Evolutionary conservation across 139 green algal genomes (phyloP).

Genomic region (Axilococcus clingmanii): DNA sequence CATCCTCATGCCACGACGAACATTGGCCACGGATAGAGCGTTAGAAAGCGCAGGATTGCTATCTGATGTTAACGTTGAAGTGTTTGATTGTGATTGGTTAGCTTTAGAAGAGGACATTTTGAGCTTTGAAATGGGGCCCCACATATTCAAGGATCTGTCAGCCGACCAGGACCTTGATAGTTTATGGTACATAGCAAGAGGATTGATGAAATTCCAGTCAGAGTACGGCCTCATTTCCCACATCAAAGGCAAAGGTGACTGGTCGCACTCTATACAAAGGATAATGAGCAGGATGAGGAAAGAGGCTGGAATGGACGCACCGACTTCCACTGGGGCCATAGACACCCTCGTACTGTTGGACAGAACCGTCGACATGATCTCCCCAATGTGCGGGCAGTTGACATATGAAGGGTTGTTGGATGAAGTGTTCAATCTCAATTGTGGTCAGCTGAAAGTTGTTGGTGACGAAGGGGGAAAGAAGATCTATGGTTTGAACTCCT

Average conservation of each 20-base stretch:
- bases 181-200: conserved; percentile 58
- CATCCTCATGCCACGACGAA: conserved; percentile 7
- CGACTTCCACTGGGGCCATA: conserved; percentile 19
- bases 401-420: conserved; percentile 95
- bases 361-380: conserved; percentile 74
- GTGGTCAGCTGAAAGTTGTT: conserved; percentile 14
- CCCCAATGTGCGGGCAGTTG: conserved; percentile 85
- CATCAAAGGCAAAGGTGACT: conserved; percentile 67
- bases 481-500: conserved; percentile 31
- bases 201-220: conserved; percentile 64
- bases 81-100: conserved; percentile 69
- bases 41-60: conserved; percentile 71
- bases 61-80: conserved; percentile 50
- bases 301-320: conserved; percentile 40
- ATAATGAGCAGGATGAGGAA: conserved; percentile 56
- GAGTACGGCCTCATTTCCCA: conserved; percentile 51
- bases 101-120: conserved; percentile 84
- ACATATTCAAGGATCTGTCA: conserved; percentile 40
- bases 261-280: conserved; percentile 51
- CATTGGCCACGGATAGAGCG: conserved; percentile 38
- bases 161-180: conserved; percentile 60
- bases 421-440: conserved; percentile 73
- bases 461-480: conserved; percentile 5
- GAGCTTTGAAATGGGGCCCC: conserved; percentile 68
- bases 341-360: conserved; percentile 69